Evolutionary conservation across 768 basidiomycete genomes (phyloP).

Genomic region (Pleurotus eryngii): DNA sequence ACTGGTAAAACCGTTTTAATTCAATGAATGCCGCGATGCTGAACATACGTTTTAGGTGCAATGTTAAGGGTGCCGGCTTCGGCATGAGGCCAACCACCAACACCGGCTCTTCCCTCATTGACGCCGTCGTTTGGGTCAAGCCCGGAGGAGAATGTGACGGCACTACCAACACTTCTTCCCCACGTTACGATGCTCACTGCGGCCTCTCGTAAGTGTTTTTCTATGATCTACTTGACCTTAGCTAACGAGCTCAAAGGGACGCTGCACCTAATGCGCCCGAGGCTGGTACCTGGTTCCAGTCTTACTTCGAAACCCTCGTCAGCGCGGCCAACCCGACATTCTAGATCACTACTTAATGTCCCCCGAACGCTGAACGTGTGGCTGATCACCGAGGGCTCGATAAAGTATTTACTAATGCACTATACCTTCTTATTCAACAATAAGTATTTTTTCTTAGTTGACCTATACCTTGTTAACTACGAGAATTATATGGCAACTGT

Average conservation of each 20-base stretch:
- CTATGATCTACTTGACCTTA: neutral
- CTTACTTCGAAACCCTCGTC: conserved; percentile 59
- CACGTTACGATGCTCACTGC: conserved; percentile 52
- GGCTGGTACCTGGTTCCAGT: conserved; percentile 68
- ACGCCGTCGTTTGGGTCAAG: conserved; percentile 66
- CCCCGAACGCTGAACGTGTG: neutral
- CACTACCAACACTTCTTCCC: conserved; percentile 51
- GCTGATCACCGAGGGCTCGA: neutral
- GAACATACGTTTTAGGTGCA: conserved; percentile 34
- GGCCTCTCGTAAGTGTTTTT: conserved; percentile 37
- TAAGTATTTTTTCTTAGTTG: no score
- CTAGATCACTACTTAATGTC: conserved; percentile 19
- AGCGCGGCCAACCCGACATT: conserved; percentile 50
- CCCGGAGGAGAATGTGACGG: conserved; percentile 68
- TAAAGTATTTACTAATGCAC: conserved; percentile 2
- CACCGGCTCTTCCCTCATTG: conserved; percentile 52
- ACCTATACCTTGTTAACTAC: no score
- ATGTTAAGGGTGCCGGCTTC: conserved; percentile 62
- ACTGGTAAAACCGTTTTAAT: conserved; percentile 35
- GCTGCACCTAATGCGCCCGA: conserved; percentile 55
- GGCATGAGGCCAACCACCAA: conserved; percentile 54
- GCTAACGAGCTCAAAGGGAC: conserved; percentile 32
- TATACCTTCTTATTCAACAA: neutral
- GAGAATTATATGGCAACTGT: no score
- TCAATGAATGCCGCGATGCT: neutral